Evolutionary conservation across 2,329 filamentous ascomycete species (phyloP), one percentile per base, ranked within the genome.

Genomic region (Ascochyta rabiei): DNA sequence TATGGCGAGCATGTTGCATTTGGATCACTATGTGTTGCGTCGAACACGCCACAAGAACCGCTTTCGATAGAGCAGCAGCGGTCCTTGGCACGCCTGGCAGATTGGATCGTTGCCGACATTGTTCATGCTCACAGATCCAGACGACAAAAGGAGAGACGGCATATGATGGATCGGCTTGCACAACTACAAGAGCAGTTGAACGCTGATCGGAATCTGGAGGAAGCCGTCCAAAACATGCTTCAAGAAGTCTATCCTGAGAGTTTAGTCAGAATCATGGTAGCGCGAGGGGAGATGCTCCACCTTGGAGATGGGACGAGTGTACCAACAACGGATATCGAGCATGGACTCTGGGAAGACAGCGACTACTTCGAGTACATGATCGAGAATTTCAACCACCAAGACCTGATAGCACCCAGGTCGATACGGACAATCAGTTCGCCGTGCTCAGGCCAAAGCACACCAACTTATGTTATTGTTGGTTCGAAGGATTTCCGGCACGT

Each of bases 291-390:
- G 2, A 43, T 55, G 0, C 60, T 77, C 0, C 42, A 60, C 2
- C 46, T 76, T 3, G 61, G 69, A 10, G 64, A 69, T 0, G 68
- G 67, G 2, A 61, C 57, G 0, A 59, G 64, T 0, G 64, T 80
- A 15, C 37, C 57, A 0, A 56, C 68, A 6, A 50, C 58, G 0
- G 70, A 75, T 0, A 42, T 79, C 0, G 68, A 76, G 18, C 67
- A 77, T 5, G 76, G 77, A 0, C 38, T 81, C 0, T 81, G 79
- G 79, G 79, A 81, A 60, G 78, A 81, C 26, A 64, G 64, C 5
- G 71, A 71, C 6, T 68, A 72, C 10, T 72, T 80, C 8, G 75
- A 80, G 10, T 59, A 75, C 3, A 57, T 77, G 12, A 77, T 81
- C 13, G 42, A 62, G 0, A 64, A 69, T 0, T 63, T 66, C 0